Evolutionary conservation across 1,284 basidiomycete species (phyloP).

Genomic region (Trametes polyzona): DNA sequence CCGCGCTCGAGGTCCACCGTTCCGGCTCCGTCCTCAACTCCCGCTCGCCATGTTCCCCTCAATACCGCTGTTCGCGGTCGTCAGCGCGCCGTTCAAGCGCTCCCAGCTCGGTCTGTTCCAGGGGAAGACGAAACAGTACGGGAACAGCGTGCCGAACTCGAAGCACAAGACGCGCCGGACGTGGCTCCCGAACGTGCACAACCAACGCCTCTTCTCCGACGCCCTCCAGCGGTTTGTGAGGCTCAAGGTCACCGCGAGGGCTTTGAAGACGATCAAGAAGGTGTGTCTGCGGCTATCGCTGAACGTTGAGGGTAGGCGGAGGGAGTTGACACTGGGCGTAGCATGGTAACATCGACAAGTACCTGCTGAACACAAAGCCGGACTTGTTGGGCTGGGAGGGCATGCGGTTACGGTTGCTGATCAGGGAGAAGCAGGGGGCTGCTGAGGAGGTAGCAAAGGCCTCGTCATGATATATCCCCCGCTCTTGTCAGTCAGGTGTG

Average conservation of each 20-base stretch:
- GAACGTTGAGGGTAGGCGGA: not conserved
- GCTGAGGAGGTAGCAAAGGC: slow-evolving; percentile 1
- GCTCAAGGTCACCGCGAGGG: slow-evolving; percentile 75
- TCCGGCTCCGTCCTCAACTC: not conserved
- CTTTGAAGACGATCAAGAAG: slow-evolving; percentile 81
- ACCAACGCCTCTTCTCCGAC: slow-evolving; percentile 72
- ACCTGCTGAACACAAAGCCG: slow-evolving; percentile 68
- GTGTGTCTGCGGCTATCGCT: slow-evolving; percentile 40
- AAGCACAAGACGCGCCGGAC: slow-evolving; percentile 88
- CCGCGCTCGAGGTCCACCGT: no score
- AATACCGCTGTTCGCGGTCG: slow-evolving; percentile 36
- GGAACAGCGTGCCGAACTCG: slow-evolving; percentile 92
- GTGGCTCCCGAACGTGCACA: slow-evolving; percentile 89
- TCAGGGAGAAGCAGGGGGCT: slow-evolving; percentile 39
- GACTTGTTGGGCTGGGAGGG: slow-evolving; percentile 75
- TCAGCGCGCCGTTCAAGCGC: slow-evolving; percentile 76
- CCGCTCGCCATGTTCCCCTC: slow-evolving; percentile 41
- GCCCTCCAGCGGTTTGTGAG: slow-evolving; percentile 58
- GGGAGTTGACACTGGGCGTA: slow-evolving; percentile 29
- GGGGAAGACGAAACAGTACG: slow-evolving; percentile 77
- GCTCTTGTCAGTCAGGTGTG: slow-evolving; percentile 9
- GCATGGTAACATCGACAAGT: slow-evolving; percentile 82
- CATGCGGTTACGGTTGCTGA: slow-evolving; percentile 67
- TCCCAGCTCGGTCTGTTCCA: slow-evolving; percentile 79
- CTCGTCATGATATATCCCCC: slow-evolving; percentile 10